Evolutionary conservation across 495 filamentous ascomycete genomes (phyloP), one percentile per base, ranked within the genome.

Genomic region (Diplogelasinospora grovesii): DNA sequence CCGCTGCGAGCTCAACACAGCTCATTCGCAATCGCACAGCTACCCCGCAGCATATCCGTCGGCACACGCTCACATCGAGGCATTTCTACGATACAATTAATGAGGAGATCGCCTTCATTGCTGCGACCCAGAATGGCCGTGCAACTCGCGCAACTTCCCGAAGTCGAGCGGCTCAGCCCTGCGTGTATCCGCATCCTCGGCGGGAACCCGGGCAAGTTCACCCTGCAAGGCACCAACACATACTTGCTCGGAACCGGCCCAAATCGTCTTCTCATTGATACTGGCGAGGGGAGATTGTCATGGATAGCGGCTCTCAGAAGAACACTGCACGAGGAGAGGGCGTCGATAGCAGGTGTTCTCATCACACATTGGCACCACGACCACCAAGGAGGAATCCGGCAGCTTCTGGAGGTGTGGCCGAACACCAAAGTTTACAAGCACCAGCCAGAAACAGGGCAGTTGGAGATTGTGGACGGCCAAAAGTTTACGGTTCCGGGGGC

Each of bases 351-450:
- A 22, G 59, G 67, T 13, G 78, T 76, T 3, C 69, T 97, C 14
- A 63, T 96, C 16, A 95, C 90, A 1, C 92, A 98, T 60, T 86
- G 86, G 84, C 92, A 98, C 59, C 72, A 61, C 21, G 92, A 98
- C 59, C 92, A 98, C 55, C 69, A 78, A 14, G 76, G 77, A 19
- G 92, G 92, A 1, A 66, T 95, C 5, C 39, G 59, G 5, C 78
- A 93, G 47, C 69, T 95, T 2, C 65, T 77, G 6, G 51, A 63
- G 7, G 44, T 80, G 13, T 86, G 73, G 32, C 82, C 87, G 0
- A 51, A 70, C 14, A 77, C 66, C 5, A 56, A 53, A 3, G 47
- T 86, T 22, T 66, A 74, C 53, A 82, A 82, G 48, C 51, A 68
- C 58, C 42, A 61, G 0, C 78, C 80, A 0, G 57, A 22, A n/a